Evolutionary conservation across 495 filamentous ascomycete genomes (phyloP).

Genomic region (Podospora pseudocomata): DNA sequence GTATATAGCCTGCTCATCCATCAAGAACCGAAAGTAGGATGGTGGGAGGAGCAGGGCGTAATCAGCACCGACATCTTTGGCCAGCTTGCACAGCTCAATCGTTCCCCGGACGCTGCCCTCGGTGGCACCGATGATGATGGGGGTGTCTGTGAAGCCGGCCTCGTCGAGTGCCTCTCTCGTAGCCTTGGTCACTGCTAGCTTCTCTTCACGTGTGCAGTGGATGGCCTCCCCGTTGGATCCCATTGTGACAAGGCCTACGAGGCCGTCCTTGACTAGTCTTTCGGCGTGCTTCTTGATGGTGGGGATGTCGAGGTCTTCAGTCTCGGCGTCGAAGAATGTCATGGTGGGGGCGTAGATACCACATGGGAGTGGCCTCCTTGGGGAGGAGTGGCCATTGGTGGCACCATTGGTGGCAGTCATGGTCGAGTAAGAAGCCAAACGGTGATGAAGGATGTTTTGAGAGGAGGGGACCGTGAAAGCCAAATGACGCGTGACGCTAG

Average conservation of each 20-base stretch:
- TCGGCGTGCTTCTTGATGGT: conserved; percentile 75
- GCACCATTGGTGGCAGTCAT: conserved; percentile 40
- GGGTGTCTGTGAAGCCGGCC: conserved; percentile 69
- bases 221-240: conserved; percentile 88
- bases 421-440: conserved; percentile 11
- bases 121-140: conserved; percentile 76
- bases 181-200: conserved; percentile 68
- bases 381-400: conserved; percentile 37
- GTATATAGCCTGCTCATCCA: conserved; percentile 72
- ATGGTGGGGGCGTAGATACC: conserved; percentile 89
- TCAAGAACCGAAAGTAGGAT: conserved; percentile 75
- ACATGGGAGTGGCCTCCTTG: conserved; percentile 64
- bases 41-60: conserved; percentile 76
- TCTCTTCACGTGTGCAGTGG: conserved; percentile 73
- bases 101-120: conserved; percentile 77
- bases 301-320: conserved; percentile 78
- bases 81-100: conserved; percentile 67
- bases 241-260: conserved; percentile 82
- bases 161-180: conserved; percentile 80
- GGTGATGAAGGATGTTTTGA: background rate
- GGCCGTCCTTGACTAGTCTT: conserved; percentile 74
- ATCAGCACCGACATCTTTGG: conserved; percentile 68
- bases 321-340: conserved; percentile 81
- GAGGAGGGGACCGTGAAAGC: background rate
- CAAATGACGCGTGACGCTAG: background rate